Base-by-base conservation (phyloP, 2,329 filamentous ascomycete species). In the Cercospora nicotianae region DNA sequence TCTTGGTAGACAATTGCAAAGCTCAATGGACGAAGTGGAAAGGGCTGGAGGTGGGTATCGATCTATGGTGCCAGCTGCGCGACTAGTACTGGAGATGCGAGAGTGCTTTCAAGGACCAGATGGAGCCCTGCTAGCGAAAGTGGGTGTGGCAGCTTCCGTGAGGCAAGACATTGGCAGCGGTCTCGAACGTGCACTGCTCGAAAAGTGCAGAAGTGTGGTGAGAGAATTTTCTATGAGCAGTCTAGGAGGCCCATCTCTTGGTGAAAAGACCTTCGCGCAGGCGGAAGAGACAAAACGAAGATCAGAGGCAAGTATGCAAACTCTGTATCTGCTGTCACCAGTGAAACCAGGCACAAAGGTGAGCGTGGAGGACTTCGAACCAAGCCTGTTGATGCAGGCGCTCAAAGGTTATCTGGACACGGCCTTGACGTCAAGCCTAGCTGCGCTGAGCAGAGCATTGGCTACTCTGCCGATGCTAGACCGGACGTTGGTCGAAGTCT, bases 331-430 rank as follows among this genome's bases (percentile, higher is more conserved):
- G 1, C 84, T 98, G 5, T 96, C 93, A 2, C 90, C 92, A 0
- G 84, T 87, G 0, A 80, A 85, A 0, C 81, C 83, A 33, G 75
- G 73, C 36, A 59, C 72, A 12, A 69, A 70, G 7, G 80, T 82
- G 31, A 83, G 84, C 55, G 82, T 82, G 0, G 72, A 79, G 3
- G 79, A 80, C 20, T 89, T 87, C 74, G 83, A 87, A 20, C 93
- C 94, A 0, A 86, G 87, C 13, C 82, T 94, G 5, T 86, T 98
- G 63, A 84, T 97, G 30, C 86, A 89, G 68, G 87, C 91, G 0
- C 82, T 98, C 7, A 92, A 96, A 78, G 85, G 88, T 0, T 97
- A 96, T 75, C 86, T 98, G 61, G 90, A 93, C 64, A 91, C 91
- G 0, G 87, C 92, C 2, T 83, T 97, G 13, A 92, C 94, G 68